A percentile compares a stretch with the other conserved stretches of the same genome.
Conservation (phyloP, 352 stramenopile genomes). For the Globisporangium lucens region DNA sequence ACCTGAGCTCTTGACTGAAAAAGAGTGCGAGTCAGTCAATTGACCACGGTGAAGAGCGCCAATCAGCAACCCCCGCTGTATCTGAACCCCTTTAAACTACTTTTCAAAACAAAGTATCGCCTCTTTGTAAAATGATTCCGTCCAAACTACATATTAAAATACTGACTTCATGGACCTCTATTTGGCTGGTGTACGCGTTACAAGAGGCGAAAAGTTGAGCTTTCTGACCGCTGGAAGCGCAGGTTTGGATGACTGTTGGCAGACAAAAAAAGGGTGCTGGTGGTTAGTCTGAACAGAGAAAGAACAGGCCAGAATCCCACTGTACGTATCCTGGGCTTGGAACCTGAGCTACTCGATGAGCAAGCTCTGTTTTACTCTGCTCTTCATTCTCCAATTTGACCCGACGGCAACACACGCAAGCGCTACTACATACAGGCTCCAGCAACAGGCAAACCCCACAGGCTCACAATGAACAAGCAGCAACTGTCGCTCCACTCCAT, state of each 20-base stretch:
- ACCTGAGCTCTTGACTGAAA: neutral
- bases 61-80: neutral
- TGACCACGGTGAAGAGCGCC: neutral
- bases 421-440: neutral
- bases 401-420: neutral
- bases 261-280: neutral
- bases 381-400: conserved; percentile 10
- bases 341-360: neutral
- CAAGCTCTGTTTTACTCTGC: neutral
- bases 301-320: neutral
- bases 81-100: neutral
- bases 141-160: no score
- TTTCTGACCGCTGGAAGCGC: neutral
- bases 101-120: neutral
- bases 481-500: neutral
- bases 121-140: neutral
- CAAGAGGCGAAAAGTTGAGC: neutral
- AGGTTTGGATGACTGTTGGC: neutral
- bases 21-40: neutral
- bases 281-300: neutral
- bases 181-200: neutral
- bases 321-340: neutral
- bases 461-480: conserved; percentile 5
- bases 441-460: neutral
- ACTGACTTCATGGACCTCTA: neutral